Evolutionary conservation across 305 asterid species (phyloP).

Genomic region (Fraxinus sp.): DNA sequence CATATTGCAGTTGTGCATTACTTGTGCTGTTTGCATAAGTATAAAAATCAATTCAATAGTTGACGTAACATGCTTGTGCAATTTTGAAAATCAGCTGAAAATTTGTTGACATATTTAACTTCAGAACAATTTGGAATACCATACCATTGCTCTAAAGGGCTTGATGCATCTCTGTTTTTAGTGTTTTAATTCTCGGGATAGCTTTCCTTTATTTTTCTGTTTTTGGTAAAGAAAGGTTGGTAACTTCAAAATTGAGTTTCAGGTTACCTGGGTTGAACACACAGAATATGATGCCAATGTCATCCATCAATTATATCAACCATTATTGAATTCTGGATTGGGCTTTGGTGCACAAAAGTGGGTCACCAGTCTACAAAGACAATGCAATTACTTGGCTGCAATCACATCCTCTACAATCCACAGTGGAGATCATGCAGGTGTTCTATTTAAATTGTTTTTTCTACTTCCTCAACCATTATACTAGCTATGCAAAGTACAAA

Average conservation of each 20-base stretch:
- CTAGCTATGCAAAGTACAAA: neutral
- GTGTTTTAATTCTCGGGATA: neutral
- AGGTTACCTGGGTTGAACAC: constrained; percentile 90
- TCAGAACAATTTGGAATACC: neutral
- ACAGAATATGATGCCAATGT: constrained; percentile 57
- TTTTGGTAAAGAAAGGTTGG: neutral
- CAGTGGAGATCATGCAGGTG: constrained; percentile 55
- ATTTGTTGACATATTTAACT: neutral
- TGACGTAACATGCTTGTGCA: neutral
- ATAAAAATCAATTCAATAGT: neutral
- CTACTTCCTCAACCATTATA: neutral
- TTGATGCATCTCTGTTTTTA: neutral
- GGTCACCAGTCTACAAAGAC: constrained; percentile 63
- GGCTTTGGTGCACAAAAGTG: constrained; percentile 81
- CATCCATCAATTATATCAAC: constrained; percentile 50
- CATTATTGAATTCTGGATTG: constrained; percentile 63
- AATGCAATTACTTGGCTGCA: constrained; percentile 34
- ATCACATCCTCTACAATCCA: constrained; percentile 48
- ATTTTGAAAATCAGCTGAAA: too few species aligned
- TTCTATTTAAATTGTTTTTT: neutral
- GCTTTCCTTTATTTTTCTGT: neutral
- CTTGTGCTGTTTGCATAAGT: neutral
- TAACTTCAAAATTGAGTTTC: constrained; percentile 20
- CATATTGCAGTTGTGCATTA: neutral
- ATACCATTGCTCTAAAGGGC: neutral